These are phyloP conservation scores for Colletotrichum sp. DNA, from an alignment of 2,329 filamentous ascomycete species.

Conservation along the genomic window DNA sequence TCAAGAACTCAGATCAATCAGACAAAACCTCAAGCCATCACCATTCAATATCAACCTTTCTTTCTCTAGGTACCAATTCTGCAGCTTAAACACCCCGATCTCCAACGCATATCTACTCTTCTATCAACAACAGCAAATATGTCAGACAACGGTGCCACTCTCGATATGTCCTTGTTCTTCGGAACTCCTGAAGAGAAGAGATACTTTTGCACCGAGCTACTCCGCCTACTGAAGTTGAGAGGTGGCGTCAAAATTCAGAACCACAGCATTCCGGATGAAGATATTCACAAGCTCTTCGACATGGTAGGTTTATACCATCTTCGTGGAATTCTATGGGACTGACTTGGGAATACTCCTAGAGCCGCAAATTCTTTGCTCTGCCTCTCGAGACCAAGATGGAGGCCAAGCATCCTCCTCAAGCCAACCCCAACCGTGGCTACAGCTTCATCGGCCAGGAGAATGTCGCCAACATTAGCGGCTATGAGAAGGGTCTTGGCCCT, in stretches of 20 bases:
- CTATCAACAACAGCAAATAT: background rate
- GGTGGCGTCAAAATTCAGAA: conserved; percentile 29
- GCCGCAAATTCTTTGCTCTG: conserved; percentile 22
- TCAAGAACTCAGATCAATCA: background rate
- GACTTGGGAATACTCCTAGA: background rate
- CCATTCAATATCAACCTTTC: background rate
- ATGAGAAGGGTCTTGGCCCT: conserved; percentile 6
- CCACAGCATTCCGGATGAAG: conserved; percentile 26
- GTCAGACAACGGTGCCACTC: conserved; percentile 9
- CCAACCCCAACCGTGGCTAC: conserved; percentile 35
- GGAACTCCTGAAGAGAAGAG: conserved; percentile 27
- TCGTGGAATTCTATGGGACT: accelerated
- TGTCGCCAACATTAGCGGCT: conserved; percentile 28
- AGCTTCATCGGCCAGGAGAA: conserved; percentile 35
- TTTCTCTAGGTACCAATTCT: no score
- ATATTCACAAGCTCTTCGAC: conserved; percentile 26
- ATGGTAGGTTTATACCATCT: background rate
- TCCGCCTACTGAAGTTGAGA: conserved; percentile 23
- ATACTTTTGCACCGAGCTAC: conserved; percentile 28
- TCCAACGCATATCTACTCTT: background rate
- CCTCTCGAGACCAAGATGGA: conserved; percentile 30
- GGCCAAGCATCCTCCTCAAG: conserved; percentile 31
- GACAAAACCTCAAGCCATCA: background rate
- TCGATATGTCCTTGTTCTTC: conserved; percentile 34
- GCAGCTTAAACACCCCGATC: accelerated